These are phyloP conservation scores for Tetraselmis striata DNA, from an alignment of 139 green algal species.

Conservation along the genomic window DNA sequence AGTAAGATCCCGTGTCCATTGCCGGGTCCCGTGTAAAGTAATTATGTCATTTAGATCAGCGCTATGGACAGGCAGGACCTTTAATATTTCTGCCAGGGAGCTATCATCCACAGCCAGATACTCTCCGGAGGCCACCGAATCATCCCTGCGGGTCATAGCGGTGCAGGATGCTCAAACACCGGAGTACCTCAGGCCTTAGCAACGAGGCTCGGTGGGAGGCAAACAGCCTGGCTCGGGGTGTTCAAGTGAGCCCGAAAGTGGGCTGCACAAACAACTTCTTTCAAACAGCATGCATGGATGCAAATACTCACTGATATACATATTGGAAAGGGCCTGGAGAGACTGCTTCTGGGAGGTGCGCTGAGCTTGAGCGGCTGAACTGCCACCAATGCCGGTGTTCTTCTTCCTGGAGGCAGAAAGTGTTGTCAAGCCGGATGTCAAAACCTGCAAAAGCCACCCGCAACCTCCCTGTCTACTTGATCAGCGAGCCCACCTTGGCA, in stretches of 20 bases:
- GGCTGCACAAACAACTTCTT: no score
- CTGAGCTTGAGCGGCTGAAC: background rate
- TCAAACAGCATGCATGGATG: no score
- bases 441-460: background rate
- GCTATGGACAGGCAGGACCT: background rate
- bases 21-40: no score
- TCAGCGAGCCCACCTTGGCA: background rate
- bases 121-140: background rate
- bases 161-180: background rate
- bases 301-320: background rate
- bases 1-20: no score
- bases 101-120: background rate
- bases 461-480: background rate
- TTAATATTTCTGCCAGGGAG: no score
- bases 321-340: background rate
- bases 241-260: no score
- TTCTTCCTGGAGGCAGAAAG: background rate
- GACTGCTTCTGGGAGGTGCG: background rate
- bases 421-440: background rate
- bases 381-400: background rate
- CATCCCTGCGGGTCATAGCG: background rate
- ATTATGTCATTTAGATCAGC: no score
- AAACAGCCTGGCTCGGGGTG: no score
- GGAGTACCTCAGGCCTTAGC: no score
- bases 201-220: no score